These are phyloP conservation scores for Chaetomium olivaceum DNA, from an alignment of 2,329 filamentous ascomycete genomes.

Conservation along the genomic window DNA sequence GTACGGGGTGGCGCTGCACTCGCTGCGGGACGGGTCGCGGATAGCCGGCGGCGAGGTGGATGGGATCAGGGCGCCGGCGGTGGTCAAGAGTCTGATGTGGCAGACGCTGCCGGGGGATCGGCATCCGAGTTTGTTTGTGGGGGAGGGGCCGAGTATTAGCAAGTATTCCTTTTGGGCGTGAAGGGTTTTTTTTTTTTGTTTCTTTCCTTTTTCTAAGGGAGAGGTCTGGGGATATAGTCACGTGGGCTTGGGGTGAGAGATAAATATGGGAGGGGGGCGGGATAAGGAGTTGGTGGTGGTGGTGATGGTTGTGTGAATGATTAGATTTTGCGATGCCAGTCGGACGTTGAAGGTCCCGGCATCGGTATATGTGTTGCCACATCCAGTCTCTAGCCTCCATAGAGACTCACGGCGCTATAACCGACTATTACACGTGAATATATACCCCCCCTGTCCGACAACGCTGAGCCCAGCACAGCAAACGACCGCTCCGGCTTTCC, in stretches of 20 bases:
- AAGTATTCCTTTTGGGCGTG: slow-evolving; percentile 49
- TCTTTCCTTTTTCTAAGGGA: background rate
- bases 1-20: slow-evolving; percentile 48
- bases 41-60: slow-evolving; percentile 37
- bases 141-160: slow-evolving; percentile 40
- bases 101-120: slow-evolving; percentile 47
- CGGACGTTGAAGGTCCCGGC: background rate
- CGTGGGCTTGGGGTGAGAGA: background rate
- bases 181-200: background rate
- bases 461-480: background rate
- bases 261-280: background rate
- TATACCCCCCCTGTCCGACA: background rate
- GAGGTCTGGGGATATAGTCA: background rate
- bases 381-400: background rate
- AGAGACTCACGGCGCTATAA: background rate
- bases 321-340: background rate
- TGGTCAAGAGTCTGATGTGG: slow-evolving; percentile 49
- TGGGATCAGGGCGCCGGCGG: slow-evolving; percentile 26
- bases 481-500: background rate
- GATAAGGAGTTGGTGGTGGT: background rate
- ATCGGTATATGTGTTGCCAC: background rate
- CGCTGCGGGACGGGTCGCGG: slow-evolving; percentile 46
- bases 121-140: slow-evolving; percentile 51
- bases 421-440: background rate
- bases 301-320: background rate